Conservation (phyloP, 345 rosid genomes). For the Viola odorata region DNA sequence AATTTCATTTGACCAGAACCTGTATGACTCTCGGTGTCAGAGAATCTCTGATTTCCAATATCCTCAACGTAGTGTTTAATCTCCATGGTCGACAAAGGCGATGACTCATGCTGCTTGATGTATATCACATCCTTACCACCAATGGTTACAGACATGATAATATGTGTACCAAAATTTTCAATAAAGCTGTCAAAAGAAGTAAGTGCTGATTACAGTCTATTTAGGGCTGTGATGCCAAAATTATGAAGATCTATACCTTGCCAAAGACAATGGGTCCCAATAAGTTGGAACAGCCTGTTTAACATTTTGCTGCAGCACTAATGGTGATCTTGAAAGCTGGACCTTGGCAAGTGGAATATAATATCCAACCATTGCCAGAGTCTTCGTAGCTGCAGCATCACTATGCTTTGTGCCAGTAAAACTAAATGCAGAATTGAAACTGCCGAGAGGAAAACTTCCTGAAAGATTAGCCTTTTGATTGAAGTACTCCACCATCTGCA, state of each 20-base stretch:
- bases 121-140: slow-evolving; percentile 76
- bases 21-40: slow-evolving; percentile 29
- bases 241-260: slow-evolving; percentile 38
- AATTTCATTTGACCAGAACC: slow-evolving; percentile 47
- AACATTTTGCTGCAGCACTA: slow-evolving; percentile 46
- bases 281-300: slow-evolving; percentile 41
- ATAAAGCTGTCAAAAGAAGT: slow-evolving; percentile 48
- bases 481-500: slow-evolving; percentile 61
- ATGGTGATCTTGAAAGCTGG: slow-evolving; percentile 36
- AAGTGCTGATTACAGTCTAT: slow-evolving; percentile 14
- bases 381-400: slow-evolving; percentile 54
- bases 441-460: slow-evolving; percentile 49
- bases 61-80: slow-evolving; percentile 58
- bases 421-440: slow-evolving; percentile 65
- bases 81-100: slow-evolving; percentile 52
- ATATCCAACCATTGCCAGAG: slow-evolving; percentile 57
- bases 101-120: slow-evolving; percentile 63
- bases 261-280: slow-evolving; percentile 64
- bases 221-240: slow-evolving; percentile 1
- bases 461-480: slow-evolving; percentile 46
- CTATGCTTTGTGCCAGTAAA: slow-evolving; percentile 49
- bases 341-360: slow-evolving; percentile 57
- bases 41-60: slow-evolving; percentile 66
- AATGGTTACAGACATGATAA: slow-evolving; percentile 59
- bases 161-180: slow-evolving; percentile 68